Conservation (phyloP, 2,329 filamentous ascomycete genomes). For the Cytospora piceicola region DNA sequence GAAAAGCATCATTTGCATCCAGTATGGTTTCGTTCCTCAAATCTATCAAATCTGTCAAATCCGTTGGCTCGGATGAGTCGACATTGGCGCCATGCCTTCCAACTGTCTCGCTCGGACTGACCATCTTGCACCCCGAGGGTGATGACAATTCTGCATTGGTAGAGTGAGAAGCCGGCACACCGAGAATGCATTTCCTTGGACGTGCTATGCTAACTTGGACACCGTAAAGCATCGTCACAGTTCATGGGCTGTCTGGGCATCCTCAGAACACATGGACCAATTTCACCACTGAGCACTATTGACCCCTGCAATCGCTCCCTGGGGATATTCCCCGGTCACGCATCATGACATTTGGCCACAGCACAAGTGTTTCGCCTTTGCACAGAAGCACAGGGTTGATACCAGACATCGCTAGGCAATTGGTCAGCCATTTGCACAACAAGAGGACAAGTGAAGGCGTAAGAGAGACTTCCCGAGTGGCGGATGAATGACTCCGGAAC, state of each 20-base stretch:
- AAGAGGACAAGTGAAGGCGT: slow-evolving; percentile 10
- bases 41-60: neutral
- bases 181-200: neutral
- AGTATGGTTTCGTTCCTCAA: neutral
- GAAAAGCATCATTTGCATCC: neutral
- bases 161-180: slow-evolving; percentile 8
- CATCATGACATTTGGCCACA: slow-evolving; percentile 14
- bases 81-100: neutral
- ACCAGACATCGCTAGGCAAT: slow-evolving; percentile 13
- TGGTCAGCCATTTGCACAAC: slow-evolving; percentile 12
- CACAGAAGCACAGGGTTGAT: slow-evolving; percentile 11
- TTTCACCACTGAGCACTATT: slow-evolving; percentile 9
- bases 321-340: slow-evolving; percentile 9
- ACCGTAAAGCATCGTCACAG: slow-evolving; percentile 12
- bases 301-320: slow-evolving; percentile 14
- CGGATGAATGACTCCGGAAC: neutral
- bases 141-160: slow-evolving; percentile 6
- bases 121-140: neutral
- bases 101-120: neutral
- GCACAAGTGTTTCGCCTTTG: neutral
- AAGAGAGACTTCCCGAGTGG: neutral
- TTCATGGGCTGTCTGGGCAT: slow-evolving; percentile 13
- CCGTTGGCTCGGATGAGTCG: slow-evolving; percentile 2
- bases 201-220: neutral
- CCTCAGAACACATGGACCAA: slow-evolving; percentile 20